Conservation (phyloP, 2,329 filamentous ascomycete genomes). For the Aspergillus sojae region DNA sequence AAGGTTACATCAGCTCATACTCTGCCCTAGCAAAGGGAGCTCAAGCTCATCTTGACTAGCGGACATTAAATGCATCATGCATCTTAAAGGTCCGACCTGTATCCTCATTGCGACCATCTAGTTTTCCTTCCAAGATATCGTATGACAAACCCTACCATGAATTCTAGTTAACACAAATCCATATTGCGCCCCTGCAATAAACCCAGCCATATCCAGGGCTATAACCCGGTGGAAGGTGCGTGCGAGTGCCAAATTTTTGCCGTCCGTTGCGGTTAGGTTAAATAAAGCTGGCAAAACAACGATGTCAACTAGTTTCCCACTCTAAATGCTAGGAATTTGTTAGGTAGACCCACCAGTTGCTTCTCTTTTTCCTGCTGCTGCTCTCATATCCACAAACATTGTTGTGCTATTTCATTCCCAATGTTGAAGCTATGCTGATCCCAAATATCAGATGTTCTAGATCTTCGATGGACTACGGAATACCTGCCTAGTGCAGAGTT, state of each 20-base stretch:
- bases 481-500: background rate
- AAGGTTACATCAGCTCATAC: background rate
- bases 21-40: background rate
- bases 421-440: background rate
- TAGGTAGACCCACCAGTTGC: background rate
- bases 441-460: background rate
- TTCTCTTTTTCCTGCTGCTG: background rate
- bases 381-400: background rate
- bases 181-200: background rate
- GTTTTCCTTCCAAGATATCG: background rate
- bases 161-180: background rate
- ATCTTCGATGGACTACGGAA: background rate
- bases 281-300: background rate
- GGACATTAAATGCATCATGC: background rate
- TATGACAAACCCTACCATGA: background rate
- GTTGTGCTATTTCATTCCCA: background rate
- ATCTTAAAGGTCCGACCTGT: background rate
- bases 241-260: background rate
- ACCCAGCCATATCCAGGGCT: background rate
- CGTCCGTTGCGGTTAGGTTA: background rate
- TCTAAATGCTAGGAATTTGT: background rate
- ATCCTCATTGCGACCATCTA: background rate
- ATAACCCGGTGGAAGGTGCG: background rate
- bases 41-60: background rate
- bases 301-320: background rate